These are phyloP conservation scores for Quercus suber DNA, from an alignment of 306 rosid species.

Conservation along the genomic window DNA sequence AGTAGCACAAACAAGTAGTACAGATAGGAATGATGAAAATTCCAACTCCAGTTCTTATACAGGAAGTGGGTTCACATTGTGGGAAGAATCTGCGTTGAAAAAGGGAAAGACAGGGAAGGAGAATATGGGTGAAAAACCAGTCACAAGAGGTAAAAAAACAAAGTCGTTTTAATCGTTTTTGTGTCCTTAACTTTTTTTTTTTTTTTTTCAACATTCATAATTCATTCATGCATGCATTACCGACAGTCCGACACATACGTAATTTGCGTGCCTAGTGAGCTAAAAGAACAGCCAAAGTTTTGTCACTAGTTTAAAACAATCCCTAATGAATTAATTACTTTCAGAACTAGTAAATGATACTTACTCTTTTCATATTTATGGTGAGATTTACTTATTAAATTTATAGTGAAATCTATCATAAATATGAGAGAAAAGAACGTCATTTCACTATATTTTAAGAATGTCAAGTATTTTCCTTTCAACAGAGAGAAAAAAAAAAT, in stretches of 20 bases:
- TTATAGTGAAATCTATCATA: rapidly evolving
- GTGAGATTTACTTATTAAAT: rapidly evolving
- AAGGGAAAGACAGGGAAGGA: constrained; percentile 95
- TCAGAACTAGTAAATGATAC: rapidly evolving
- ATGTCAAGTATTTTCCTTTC: no score
- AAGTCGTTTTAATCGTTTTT: not conserved
- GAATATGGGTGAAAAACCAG: constrained; percentile 59
- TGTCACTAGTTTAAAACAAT: no score
- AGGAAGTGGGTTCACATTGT: constrained; percentile 83
- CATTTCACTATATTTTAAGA: rapidly evolving
- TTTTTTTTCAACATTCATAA: not conserved
- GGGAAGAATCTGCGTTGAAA: constrained; percentile 79
- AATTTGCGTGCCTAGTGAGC: not conserved
- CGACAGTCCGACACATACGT: not conserved
- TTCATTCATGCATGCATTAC: not conserved
- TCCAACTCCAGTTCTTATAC: constrained; percentile 83
- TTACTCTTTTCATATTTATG: no score
- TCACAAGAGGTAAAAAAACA: constrained; percentile 44
- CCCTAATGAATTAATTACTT: rapidly evolving
- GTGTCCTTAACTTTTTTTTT: no score
- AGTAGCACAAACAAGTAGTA: constrained; percentile 54
- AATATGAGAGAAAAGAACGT: rapidly evolving
- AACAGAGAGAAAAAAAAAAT: no score
- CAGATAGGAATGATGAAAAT: constrained; percentile 68
- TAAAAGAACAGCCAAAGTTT: no score